phyloP scores from a whole-genome alignment of 306 rosid genomes.

The Casuarina equisetifolia region DNA sequence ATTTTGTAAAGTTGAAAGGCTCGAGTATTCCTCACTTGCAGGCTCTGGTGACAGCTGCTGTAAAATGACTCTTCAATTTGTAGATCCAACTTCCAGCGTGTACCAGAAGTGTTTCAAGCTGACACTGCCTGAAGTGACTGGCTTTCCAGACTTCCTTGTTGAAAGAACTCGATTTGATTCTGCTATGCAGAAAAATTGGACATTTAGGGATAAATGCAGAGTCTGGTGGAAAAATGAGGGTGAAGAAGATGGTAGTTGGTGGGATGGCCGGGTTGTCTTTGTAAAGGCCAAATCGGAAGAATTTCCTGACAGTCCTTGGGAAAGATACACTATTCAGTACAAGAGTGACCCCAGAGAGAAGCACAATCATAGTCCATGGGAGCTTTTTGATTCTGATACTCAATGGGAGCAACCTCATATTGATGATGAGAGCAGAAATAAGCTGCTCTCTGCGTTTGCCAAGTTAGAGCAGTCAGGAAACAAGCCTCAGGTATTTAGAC shows the following conservation, averaged over 20 bases:
- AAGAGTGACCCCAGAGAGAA: conserved; percentile 64
- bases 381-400: conserved; percentile 73
- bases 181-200: conserved; percentile 83
- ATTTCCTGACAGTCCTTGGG: conserved; percentile 97
- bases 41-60: conserved; percentile 99
- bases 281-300: conserved; percentile 67
- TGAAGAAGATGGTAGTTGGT: conserved; percentile 83
- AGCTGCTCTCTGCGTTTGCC: conserved; percentile 53
- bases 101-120: conserved; percentile 60
- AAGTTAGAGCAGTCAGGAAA: conserved; percentile 57
- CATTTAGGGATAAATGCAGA: conserved; percentile 85
- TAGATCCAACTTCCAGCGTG: conserved; percentile 68
- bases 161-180: conserved; percentile 79
- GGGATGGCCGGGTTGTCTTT: conserved; percentile 76
- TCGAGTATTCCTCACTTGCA: conserved; percentile 71
- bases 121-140: conserved; percentile 83
- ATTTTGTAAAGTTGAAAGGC: conserved; percentile 66
- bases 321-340: conserved; percentile 71
- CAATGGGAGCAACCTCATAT: conserved; percentile 79
- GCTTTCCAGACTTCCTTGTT: conserved; percentile 95
- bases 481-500: conserved; percentile 60
- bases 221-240: conserved; percentile 98
- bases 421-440: conserved; percentile 49
- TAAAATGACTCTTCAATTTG: conserved; percentile 78
- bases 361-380: conserved; percentile 97